Evolutionary conservation across 1,284 basidiomycete species (phyloP), one percentile per base, ranked within the genome.

Genomic region (Neonothopanus nambi): DNA sequence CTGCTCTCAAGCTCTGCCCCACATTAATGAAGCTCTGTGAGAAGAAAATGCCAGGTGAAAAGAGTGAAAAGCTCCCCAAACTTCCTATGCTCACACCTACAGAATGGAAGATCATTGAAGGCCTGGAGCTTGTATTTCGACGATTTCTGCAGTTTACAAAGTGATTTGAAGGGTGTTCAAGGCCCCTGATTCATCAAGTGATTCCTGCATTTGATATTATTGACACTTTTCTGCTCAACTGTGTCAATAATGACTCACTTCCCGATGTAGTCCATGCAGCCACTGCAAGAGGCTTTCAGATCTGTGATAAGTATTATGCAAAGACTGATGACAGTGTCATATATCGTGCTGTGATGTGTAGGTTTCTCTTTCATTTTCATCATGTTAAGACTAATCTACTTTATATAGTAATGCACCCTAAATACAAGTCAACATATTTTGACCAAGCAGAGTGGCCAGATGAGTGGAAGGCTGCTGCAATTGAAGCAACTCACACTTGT

Each of bases 241-340:
- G 46, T 12, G 37, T 37, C 12, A 44, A 57, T 8, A 24, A 50
- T 23, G 15, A 7, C 2, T 37, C 33, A 9, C 37, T 33, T 1
- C 39, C 49, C n/a, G 12, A 48, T 2, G 21, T 44, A 6, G 41
- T 57, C 24, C 36, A 46, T 17, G 42, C 48, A 9, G 58, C 48
- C 35, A 56, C 56, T 15, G 35, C 52, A 1, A 49, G 48, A 5
- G 58, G 36, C 5, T 17, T 51, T 7, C 51, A 45, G 4, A 40
- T 61, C 13, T 13, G 61, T 20, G 50, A 61, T 49, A 63, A 59
- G 39, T 63, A 63, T 40, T 63, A 61, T 53, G 23, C 58, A 12
- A 53, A 57, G 38, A 61, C 61, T 0, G 60, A 63, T 47, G 52
- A 61, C 12, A 55, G 51, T 0, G 51, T 57, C 23, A 59, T 63